Evolutionary conservation across 2,329 filamentous ascomycete species (phyloP).

Genomic region (Xylaria multiplex): DNA sequence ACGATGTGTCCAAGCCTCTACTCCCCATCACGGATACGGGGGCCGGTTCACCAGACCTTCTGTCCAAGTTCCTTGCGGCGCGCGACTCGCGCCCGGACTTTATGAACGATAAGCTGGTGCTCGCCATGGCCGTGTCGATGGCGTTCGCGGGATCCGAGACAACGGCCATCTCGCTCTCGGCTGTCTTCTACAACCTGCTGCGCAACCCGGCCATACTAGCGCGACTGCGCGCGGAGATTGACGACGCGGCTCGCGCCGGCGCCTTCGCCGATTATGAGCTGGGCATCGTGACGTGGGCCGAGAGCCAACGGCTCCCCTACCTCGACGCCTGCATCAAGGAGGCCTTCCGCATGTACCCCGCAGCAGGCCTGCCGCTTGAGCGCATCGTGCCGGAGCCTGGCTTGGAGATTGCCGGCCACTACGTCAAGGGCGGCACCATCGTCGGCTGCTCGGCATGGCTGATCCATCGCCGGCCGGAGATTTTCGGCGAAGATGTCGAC

Average conservation of each 20-base stretch:
- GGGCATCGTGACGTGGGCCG: constrained; percentile 73
- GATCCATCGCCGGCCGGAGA: constrained; percentile 71
- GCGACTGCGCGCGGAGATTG: constrained; percentile 70
- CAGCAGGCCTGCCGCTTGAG: constrained; percentile 77
- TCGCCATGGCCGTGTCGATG: constrained; percentile 78
- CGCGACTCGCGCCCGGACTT: constrained; percentile 74
- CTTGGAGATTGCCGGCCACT: constrained; percentile 69
- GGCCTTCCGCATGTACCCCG: constrained; percentile 79
- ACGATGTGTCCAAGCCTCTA: constrained; percentile 48
- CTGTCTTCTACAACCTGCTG: constrained; percentile 79
- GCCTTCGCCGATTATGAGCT: constrained; percentile 62
- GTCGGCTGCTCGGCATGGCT: constrained; percentile 82
- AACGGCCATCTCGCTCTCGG: constrained; percentile 76
- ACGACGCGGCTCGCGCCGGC: constrained; percentile 64
- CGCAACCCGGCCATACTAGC: constrained; percentile 67
- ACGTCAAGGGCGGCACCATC: constrained; percentile 75
- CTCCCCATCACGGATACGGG: constrained; percentile 54
- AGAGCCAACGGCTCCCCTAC: constrained; percentile 76
- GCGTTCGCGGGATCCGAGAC: constrained; percentile 81
- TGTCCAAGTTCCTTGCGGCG: constrained; percentile 78
- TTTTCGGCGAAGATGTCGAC: constrained; percentile 76
- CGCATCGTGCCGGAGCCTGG: constrained; percentile 75
- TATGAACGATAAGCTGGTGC: constrained; percentile 75
- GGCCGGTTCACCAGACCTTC: constrained; percentile 62
- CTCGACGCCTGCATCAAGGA: constrained; percentile 83